Base-by-base conservation (phyloP, 2,329 filamentous ascomycete genomes). In the Arthrocladium fulminans region DNA sequence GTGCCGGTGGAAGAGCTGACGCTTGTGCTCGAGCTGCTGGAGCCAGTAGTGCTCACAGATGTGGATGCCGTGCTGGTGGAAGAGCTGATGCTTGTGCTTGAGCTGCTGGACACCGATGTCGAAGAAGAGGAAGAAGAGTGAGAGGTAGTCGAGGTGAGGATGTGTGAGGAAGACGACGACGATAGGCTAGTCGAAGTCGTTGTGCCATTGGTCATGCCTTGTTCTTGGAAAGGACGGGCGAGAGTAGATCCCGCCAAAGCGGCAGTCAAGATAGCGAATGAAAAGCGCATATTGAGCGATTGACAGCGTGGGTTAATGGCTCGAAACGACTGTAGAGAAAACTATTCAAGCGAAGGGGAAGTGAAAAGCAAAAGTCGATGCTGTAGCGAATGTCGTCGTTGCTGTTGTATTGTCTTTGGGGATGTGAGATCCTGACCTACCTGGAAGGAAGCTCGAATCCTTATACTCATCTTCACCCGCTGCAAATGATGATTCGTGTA, bases 181-280 rank as follows among this genome's bases (percentile, higher is more conserved):
- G 40, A 41, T 12, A 48, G 32, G 27, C 29, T 42, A 29, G 49
- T 45, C 9, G 39, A 49, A 23, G 50, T 32, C 17, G 51, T 47
- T 12, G 49, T 47, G 22, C 39, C 53, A 25, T 35, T 37, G 15
- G 48, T 51, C 10, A 38, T 2, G n/a, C 40, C 51, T 4, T 42
- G 49, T 39, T 57, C 49, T 10, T 40, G 25, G 22, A 54, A 50
- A 15, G 58, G 55, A 10, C 54, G 49, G 27, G 57, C 58, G 29
- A 57, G 23, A 41, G 58, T 49, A 45, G 51, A 52, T 43, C 57
- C 54, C 15, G 51, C 50, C 20, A 60, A 54, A 49, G 57, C 52
- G 10, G 51, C 50, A 19, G 59, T 30, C 20, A 56, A 22, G 25
- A 58, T 50, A 22, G 47, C 35, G n/a, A 51, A 40, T 17, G 51